Evolutionary conservation across 2,329 filamentous ascomycete genomes (phyloP), one percentile per base, ranked within the genome.

Genomic region (Fusarium sp.): DNA sequence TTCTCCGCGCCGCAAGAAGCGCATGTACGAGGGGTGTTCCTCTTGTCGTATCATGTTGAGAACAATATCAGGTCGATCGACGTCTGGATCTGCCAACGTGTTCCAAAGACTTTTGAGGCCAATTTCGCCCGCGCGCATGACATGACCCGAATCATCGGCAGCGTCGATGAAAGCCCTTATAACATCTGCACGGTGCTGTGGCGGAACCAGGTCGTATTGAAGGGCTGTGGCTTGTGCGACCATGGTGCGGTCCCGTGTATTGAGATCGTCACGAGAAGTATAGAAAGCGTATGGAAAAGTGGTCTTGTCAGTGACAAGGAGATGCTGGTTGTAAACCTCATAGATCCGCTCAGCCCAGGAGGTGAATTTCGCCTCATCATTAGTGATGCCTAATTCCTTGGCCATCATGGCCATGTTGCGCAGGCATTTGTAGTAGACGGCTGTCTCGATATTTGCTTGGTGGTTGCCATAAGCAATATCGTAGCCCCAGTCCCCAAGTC

Each of bases 21-120:
- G 80, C 81, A 84, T 83, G 59, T 84, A 84, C 1, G 79, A 81
- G 0, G 82, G 83, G 45, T 84, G 82, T 45, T 84, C 81, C 61
- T 84, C 80, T 53, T 83, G 82, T 3, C 82, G 76, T 2, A 79
- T 79, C 83, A 84, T 83, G 33, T 78, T 70, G 3, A 83, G 73
- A 8, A 83, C 79, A 22, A 82, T 79, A 45, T 80, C 78, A 0
- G 78, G 79, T 2, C 81, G 77, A 42, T 80, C 76, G 7, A 82
- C 73, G 34, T 81, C 79, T 31, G 46, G 46, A 14, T 66, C 62
- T 5, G 77, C 74, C 17, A 82, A 76, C 1, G 80, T 81, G 66
- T 81, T 81, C 74, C 77, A 82, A 11, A 82, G 74, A 57, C 79
- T 81, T 52, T 79, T 80, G 34, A 83, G 76, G 1, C 81, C 80